A percentile compares a stretch with the other conserved stretches of the same genome.
Evolutionary conservation across 2,329 filamentous ascomycete genomes (phyloP).

Genomic region (Raffaelea arxii): DNA sequence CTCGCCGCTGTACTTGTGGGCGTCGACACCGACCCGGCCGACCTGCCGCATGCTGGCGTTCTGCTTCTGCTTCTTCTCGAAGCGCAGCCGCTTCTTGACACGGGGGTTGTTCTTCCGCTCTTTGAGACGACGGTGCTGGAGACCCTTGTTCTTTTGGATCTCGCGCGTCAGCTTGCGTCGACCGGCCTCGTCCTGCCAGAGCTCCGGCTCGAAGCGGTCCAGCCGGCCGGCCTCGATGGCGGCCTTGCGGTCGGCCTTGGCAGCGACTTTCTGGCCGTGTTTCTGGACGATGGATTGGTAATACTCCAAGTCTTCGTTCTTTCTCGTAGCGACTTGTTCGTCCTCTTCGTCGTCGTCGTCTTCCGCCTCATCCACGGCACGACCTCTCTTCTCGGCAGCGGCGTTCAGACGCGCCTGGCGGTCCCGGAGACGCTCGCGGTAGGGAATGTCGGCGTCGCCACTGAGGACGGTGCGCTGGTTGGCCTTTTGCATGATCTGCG

Average conservation of each 20-base stretch:
- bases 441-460: conserved; percentile 74
- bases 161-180: conserved; percentile 88
- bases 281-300: conserved; percentile 10
- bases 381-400: conserved; percentile 78
- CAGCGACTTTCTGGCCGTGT: conserved; percentile 54
- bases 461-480: conserved; percentile 64
- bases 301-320: conserved; percentile 51
- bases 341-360: conserved; percentile 64
- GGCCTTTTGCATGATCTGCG: conserved; percentile 87
- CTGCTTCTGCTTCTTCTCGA: conserved; percentile 96
- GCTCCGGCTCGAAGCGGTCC: conserved; percentile 53
- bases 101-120: conserved; percentile 92
- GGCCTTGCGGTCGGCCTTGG: conserved; percentile 51
- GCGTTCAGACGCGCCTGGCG: conserved; percentile 76
- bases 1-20: conserved; percentile 83
- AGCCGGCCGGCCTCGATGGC: conserved; percentile 54
- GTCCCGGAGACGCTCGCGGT: conserved; percentile 81
- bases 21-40: conserved; percentile 77
- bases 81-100: conserved; percentile 98
- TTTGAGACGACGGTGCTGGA: conserved; percentile 57
- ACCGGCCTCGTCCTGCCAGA: conserved; percentile 68
- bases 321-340: conserved; percentile 35
- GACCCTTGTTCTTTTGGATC: conserved; percentile 96
- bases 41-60: conserved; percentile 73
- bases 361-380: conserved; percentile 50